Conservation (phyloP, 1,284 basidiomycete genomes). For the Ustilago esculenta region DNA sequence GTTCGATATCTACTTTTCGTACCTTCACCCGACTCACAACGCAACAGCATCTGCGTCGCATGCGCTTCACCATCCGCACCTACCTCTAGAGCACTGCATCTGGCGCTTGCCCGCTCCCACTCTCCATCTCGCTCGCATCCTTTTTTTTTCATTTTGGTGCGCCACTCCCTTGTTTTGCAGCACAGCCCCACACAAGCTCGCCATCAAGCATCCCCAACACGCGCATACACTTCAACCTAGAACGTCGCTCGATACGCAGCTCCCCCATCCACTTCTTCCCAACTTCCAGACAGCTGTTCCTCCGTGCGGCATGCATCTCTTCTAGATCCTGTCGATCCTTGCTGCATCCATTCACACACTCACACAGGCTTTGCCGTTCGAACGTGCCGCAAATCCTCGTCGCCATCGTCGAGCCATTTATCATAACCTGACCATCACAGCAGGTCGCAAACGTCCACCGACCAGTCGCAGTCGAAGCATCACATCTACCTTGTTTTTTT, state of each 20-base stretch:
- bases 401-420: no score
- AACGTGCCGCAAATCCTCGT: no score
- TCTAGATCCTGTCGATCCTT: constrained; percentile 17
- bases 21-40: background rate
- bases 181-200: background rate
- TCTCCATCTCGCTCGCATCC: no score
- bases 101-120: constrained; percentile 32
- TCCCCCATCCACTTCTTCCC: constrained; percentile 5
- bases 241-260: constrained; percentile 18
- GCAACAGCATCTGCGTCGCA: constrained; percentile 5
- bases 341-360: background rate
- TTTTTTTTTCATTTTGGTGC: no score
- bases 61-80: constrained; percentile 11
- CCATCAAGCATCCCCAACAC: background rate
- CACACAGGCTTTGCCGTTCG: background rate
- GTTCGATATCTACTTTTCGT: background rate
- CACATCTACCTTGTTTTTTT: no score
- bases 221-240: constrained; percentile 1
- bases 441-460: no score
- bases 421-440: no score
- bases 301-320: constrained; percentile 12
- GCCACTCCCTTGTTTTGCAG: no score
- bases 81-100: constrained; percentile 14
- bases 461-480: no score
- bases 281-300: background rate